Evolutionary conservation across 164 flowering plant genomes (phyloP).

Genomic region (Annona cherimola): DNA sequence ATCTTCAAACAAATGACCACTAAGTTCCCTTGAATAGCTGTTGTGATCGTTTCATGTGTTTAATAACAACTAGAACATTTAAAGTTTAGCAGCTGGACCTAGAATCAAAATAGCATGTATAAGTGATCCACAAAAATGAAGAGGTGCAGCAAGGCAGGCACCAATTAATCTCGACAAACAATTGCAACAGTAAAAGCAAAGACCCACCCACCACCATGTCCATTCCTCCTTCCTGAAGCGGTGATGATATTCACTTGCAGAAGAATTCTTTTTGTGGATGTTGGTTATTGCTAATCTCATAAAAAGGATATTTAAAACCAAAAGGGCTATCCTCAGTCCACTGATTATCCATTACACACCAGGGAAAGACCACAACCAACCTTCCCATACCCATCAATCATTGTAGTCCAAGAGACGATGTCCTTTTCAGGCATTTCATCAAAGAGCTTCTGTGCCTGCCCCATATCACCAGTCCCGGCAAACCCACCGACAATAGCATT

Average conservation of each 20-base stretch:
- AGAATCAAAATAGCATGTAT: too few relatives aligned
- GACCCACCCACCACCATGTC: too few relatives aligned
- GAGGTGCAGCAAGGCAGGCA: too few relatives aligned
- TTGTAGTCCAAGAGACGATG: constrained; percentile 37
- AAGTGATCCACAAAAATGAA: too few relatives aligned
- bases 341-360: background rate
- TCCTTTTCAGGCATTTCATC: constrained; percentile 38
- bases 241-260: background rate
- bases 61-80: too few relatives aligned
- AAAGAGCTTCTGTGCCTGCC: constrained; percentile 29
- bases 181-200: too few relatives aligned
- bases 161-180: too few relatives aligned
- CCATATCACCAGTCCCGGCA: constrained; percentile 25
- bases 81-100: too few relatives aligned
- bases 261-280: background rate
- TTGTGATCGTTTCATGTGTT: too few relatives aligned
- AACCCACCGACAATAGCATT: constrained; percentile 31
- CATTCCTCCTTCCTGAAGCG: too few relatives aligned
- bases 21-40: too few relatives aligned
- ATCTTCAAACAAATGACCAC: too few relatives aligned
- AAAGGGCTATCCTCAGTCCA: background rate
- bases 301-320: background rate
- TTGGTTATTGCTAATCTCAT: background rate
- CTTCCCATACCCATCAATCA: constrained; percentile 50
- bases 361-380: constrained; percentile 14